Evolutionary conservation across 2,329 filamentous ascomycete species (phyloP), one percentile per base, ranked within the genome.

Genomic region (Alternaria angustiovoidea): DNA sequence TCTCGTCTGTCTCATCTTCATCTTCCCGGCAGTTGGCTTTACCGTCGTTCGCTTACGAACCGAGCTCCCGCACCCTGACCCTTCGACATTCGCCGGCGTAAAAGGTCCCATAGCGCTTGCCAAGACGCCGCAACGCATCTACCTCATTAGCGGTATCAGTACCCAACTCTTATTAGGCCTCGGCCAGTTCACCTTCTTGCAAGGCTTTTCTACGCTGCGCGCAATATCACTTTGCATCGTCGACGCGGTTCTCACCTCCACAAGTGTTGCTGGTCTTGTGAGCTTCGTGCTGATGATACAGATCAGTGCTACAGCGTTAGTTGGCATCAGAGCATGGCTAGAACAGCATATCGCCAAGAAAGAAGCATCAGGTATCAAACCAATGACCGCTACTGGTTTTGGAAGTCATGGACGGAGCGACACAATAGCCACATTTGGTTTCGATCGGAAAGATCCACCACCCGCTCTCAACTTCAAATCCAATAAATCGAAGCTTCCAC

Each of bases 221-320:
- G 46, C 64, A 3, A 69, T 74, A 24, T 71, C 66, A 5, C 65
- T 75, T 11, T 75, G 73, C 44, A 28, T 71, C n/a, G 57, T 71
- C 3, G 73, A 75, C 54, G 68, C 73, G 7, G 36, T 74, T 1
- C 60, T 75, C 1, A 70, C 62, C 5, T 68, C 72, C 0, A 54
- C 58, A 28, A 12, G 51, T 1, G 56, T 72, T 3, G 67, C 65
- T 1, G 65, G 62, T 2, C 34, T 71, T 1, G 44, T 69, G 14
- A 65, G 56, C 12, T 14, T 68, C 1, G 32, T 74, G 0, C 42
- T 72, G 34, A 68, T 73, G 62, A 8, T 68, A 2, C 71, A 74
- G 30, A 59, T 74, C 39, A 65, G 62, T 28, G 63, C 71, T 1
- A 64, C 62, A 7, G 66, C 59, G 12, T 36, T 74, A n/a, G 36